These are phyloP conservation scores for Kluyveromyces lactis DNA, from an alignment of 805 yeast genomes.

Conservation along the genomic window DNA sequence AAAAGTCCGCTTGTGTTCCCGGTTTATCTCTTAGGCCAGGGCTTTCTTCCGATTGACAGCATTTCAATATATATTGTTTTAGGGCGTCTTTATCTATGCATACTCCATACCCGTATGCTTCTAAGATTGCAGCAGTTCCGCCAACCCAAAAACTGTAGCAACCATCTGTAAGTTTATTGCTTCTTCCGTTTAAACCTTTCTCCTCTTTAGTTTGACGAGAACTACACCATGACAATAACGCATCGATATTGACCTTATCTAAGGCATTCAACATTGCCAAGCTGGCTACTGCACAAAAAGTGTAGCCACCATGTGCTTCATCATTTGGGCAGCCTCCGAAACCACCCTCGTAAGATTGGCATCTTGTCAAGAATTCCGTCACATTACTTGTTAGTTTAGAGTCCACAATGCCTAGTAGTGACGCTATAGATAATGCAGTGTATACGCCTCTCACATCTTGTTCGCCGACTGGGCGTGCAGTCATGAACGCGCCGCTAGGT, in stretches of 20 bases:
- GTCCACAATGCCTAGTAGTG: slow-evolving; percentile 54
- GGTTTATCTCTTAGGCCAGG: slow-evolving; percentile 93
- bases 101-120: slow-evolving; percentile 19
- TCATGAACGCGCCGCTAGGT: slow-evolving; percentile 60
- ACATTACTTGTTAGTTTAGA: slow-evolving; percentile 48
- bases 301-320: slow-evolving; percentile 97
- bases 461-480: slow-evolving; percentile 51
- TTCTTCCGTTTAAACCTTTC: slow-evolving; percentile 84
- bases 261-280: slow-evolving; percentile 40
- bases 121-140: slow-evolving; percentile 52
- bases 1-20: slow-evolving; percentile 68
- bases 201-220: slow-evolving; percentile 64
- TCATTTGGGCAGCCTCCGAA: slow-evolving; percentile 74
- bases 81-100: slow-evolving; percentile 50
- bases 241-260: slow-evolving; percentile 38
- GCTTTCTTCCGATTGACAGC: slow-evolving; percentile 52
- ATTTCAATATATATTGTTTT: slow-evolving; percentile 56
- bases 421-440: slow-evolving; percentile 71
- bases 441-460: slow-evolving; percentile 78
- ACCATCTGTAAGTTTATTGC: slow-evolving; percentile 91
- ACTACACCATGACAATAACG: slow-evolving; percentile 57
- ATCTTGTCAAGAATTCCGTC: slow-evolving; percentile 49
- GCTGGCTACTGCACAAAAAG: slow-evolving; percentile 79
- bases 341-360: slow-evolving; percentile 96
- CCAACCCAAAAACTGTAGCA: slow-evolving; percentile 97